Evolutionary conservation across 495 filamentous ascomycete genomes (phyloP).

Genomic region (Darksidea phi): DNA sequence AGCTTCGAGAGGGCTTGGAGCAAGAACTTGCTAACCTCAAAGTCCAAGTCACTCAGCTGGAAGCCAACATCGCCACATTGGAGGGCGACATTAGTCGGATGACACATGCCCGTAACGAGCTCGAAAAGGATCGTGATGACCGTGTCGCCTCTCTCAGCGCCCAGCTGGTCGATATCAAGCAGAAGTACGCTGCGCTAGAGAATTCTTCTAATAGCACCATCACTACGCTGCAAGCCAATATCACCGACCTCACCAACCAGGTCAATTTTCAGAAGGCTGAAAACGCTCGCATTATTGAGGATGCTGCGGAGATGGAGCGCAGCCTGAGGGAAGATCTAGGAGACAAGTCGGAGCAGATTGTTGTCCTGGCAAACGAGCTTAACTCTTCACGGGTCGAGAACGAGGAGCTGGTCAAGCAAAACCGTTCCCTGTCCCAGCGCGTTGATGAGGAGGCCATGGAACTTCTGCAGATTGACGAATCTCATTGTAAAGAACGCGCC

Average conservation of each 20-base stretch:
- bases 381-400: neutral
- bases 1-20: slow-evolving; percentile 17
- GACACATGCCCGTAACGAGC: neutral
- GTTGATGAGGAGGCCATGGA: slow-evolving; percentile 25
- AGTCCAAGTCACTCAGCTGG: neutral
- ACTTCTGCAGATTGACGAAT: slow-evolving; percentile 19
- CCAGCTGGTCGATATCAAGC: slow-evolving; percentile 10
- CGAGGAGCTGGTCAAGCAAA: slow-evolving; percentile 8
- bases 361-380: slow-evolving; percentile 10
- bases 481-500: slow-evolving; percentile 3
- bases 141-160: slow-evolving; percentile 6
- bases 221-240: slow-evolving; percentile 12
- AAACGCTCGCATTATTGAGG: slow-evolving; percentile 25
- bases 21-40: slow-evolving; percentile 3
- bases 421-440: slow-evolving; percentile 13
- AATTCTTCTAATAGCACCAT: slow-evolving; percentile 12
- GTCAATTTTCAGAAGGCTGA: slow-evolving; percentile 19
- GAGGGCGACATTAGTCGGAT: slow-evolving; percentile 14
- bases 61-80: slow-evolving; percentile 5
- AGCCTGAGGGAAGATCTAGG: slow-evolving; percentile 10
- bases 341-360: slow-evolving; percentile 24
- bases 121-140: slow-evolving; percentile 9
- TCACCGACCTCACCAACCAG: slow-evolving; percentile 27
- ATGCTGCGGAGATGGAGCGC: slow-evolving; percentile 28
- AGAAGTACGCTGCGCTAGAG: slow-evolving; percentile 11